phyloP scores from a whole-genome alignment of 2,329 filamentous ascomycete genomes.

The Exophiala viscosa region DNA sequence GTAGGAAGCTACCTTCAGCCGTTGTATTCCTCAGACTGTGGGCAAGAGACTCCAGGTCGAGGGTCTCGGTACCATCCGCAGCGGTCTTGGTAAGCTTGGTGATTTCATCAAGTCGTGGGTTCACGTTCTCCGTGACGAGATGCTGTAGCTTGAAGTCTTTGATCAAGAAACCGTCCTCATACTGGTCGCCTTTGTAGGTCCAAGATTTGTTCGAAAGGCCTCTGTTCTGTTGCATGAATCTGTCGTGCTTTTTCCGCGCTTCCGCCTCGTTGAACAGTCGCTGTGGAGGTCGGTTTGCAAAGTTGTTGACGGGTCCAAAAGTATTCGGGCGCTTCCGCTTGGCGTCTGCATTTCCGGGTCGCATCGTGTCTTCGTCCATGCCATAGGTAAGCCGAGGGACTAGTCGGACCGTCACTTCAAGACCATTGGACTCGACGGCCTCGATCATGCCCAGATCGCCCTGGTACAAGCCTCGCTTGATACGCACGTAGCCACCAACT shows the following conservation, averaged over 20 bases:
- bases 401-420: slow-evolving; percentile 80
- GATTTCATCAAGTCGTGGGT: slow-evolving; percentile 89
- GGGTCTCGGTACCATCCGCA: slow-evolving; percentile 88
- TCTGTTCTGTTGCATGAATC: slow-evolving; percentile 50
- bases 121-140: slow-evolving; percentile 82
- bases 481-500: slow-evolving; percentile 86
- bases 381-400: slow-evolving; percentile 93
- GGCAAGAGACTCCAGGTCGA: slow-evolving; percentile 86
- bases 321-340: slow-evolving; percentile 74
- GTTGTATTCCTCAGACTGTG: slow-evolving; percentile 83
- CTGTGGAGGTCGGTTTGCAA: slow-evolving; percentile 73
- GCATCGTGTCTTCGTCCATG: slow-evolving; percentile 65
- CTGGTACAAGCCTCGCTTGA: slow-evolving; percentile 75
- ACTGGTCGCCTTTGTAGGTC: slow-evolving; percentile 83
- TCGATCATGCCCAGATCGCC: slow-evolving; percentile 89
- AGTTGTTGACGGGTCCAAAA: slow-evolving; percentile 44
- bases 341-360: slow-evolving; percentile 46
- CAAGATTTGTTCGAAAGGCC: slow-evolving; percentile 64
- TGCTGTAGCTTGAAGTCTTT: slow-evolving; percentile 90
- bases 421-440: slow-evolving; percentile 86
- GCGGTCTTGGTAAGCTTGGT: slow-evolving; percentile 86
- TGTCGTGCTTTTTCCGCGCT: slow-evolving; percentile 79
- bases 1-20: slow-evolving; percentile 76
- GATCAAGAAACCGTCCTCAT: slow-evolving; percentile 86
- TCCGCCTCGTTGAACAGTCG: slow-evolving; percentile 90